Evolutionary conservation across 495 filamentous ascomycete genomes (phyloP), one percentile per base, ranked within the genome.

Genomic region (Podospora sp.): DNA sequence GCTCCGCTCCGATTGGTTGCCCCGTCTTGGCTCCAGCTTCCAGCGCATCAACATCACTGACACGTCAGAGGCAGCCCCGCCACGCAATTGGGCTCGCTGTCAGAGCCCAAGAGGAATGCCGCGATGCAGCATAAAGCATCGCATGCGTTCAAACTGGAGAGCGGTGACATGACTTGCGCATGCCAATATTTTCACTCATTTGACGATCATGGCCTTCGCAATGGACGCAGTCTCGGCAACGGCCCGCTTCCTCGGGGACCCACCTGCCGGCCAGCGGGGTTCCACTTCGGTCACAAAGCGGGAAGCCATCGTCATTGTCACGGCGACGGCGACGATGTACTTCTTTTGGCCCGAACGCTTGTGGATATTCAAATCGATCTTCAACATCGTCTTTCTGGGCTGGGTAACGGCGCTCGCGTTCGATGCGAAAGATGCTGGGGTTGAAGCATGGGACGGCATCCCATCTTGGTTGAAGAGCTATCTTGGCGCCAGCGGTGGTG

Each of bases 401-500:
- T 59, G 56, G 25, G 24, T 33, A 22, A 59, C 56, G 56, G 56
- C 24, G 25, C 56, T 59, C 27, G 56, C 56, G 33, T 59, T 59
- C 25, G 56, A 59, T 33, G 56, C 56, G 3, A 59, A 33, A 20
- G 56, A 59, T 9, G 56, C 56, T 1, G 56, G 56, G 56, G 33
- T 59, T 16, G 56, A 59, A 59, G 56, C 56, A n/a, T 59, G 56
- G 56, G 56, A 59, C 27, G 56, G 56, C 3, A 59, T 59, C n/a
- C 56, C 56, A 11, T n/a, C 27, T 16, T 59, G 56, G 56, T 16
- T 59, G 22, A 59, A 59, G 56, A 59, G 25, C 56, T 59, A 59
- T 35, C 56, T 59, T 33, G 56, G 56, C 26, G 53, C 14, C 20
- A 22, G 11, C 12, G 56, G 21, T 8, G 29, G 29, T 33, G 29